Evolutionary conservation across 179 eudicot species (phyloP).

Genomic region (Sideroxylon spinosum): DNA sequence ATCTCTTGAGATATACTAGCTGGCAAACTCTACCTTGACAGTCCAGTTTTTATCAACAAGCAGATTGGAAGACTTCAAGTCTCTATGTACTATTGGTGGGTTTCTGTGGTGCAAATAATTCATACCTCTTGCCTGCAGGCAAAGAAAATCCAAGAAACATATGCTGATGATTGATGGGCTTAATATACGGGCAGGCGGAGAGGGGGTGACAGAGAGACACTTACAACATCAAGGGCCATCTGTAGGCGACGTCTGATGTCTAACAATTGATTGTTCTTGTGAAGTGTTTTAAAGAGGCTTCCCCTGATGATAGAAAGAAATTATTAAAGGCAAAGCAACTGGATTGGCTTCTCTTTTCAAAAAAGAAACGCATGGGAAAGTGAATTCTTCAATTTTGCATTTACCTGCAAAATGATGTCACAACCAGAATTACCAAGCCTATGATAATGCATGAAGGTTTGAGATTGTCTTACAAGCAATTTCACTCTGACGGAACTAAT

Average conservation of each 20-base stretch:
- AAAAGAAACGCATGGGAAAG: neutral
- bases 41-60: slow-evolving; percentile 83
- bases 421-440: neutral
- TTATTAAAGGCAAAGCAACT: neutral
- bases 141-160: slow-evolving; percentile 4
- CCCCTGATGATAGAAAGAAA: slow-evolving; percentile 44
- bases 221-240: slow-evolving; percentile 81
- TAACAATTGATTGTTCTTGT: slow-evolving; percentile 53
- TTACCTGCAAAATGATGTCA: neutral
- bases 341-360: neutral
- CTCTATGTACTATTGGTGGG: slow-evolving; percentile 80
- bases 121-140: slow-evolving; percentile 73
- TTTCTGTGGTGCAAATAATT: slow-evolving; percentile 77
- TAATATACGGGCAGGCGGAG: neutral
- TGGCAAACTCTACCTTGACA: slow-evolving; percentile 50
- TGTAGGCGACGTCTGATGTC: slow-evolving; percentile 53
- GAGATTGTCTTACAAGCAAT: neutral
- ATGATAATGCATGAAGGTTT: neutral
- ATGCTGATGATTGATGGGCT: neutral
- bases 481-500: neutral
- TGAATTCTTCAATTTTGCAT: neutral
- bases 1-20: neutral
- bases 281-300: slow-evolving; percentile 72
- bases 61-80: slow-evolving; percentile 73
- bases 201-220: slow-evolving; percentile 20